Base-by-base conservation (phyloP, 768 basidiomycete genomes). In the Mycena chlorophos region DNA sequence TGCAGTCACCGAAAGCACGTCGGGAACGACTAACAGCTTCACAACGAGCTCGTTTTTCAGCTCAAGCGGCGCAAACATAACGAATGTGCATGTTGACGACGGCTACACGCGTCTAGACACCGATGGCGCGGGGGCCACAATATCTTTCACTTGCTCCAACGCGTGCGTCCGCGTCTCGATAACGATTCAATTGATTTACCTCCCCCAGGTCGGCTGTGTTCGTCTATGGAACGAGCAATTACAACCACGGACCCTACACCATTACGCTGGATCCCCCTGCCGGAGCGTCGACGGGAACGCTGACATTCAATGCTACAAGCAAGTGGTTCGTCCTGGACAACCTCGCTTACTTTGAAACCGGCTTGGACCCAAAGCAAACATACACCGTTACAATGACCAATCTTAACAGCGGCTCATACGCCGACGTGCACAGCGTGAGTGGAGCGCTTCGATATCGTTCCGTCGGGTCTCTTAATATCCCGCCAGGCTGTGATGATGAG, bases 281-380 rank as follows among this genome's bases (percentile, higher is more conserved):
- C 5, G 65, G 63, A n/a, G 56, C 42, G 14, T 62, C 60, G 2
- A 49, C 53, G 25, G 51, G 57, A 2, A 43, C 52, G 5, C 63
- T 56, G 2, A 57, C 57, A 37, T 62, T 65, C 45, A 65, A 65
- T 34, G 63, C 48, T n/a, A 63, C 62, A 13, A 62, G 63, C 1
- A 58, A 60, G 29, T 65, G 65, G 65, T 63, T 65, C 17, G 63
- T 57, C 6, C 46, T 64, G 5, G 51, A 62, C 48, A 57, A 62
- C 37, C 43, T 63, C 2, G 2, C 64, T 23, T 65, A 55, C 25
- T 65, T 30, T n/a, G 63, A 65, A 46, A 39, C 50, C 29, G 65
- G 58, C 4, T 22, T 65, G 57, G 62, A 65, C 39, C 50, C 57
- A 4, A 51, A 28, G 10, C 49, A 54, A 39, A 54, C 42, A 12